Evolutionary conservation across 2,329 filamentous ascomycete genomes (phyloP), one percentile per base, ranked within the genome.

Genomic region (Ophidiomyces ophidiicola): DNA sequence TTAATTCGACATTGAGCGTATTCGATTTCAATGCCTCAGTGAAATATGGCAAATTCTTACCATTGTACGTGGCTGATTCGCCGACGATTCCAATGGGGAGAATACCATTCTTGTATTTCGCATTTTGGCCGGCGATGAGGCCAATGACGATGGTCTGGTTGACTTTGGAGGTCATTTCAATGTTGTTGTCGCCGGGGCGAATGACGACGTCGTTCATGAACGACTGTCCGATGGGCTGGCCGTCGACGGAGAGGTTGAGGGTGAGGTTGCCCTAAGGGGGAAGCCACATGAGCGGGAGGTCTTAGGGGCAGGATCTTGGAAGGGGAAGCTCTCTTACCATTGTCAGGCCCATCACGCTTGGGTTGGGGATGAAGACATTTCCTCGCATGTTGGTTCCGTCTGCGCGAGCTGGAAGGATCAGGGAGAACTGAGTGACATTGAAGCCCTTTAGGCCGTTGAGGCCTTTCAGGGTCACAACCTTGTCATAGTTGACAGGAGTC

Each of bases 351-450:
- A 76, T 60, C 39, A 73, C 62, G 2, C 71, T 72, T 0, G 74
- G 73, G 52, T 78, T 79, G 43, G 73, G 73, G 35, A 79, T 72
- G 44, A 54, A 61, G 32, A 73, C 68, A 24, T 42, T 64, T 48
- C 71, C 75, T 15, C 65, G 52, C 49, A 75, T 62, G 53, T 76
- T 78, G 42, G 64, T 63, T 32, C 65, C 66, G 45, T 71, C 66
- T 1, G 15, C 12, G 15, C 25, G 3, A 56, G 42, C 1, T 53
- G 41, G 21, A 53, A 58, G 51, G 41, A 68, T 55, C 47, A 75
- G 61, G 24, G 59, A 57, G 50, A 73, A 63, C 21, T 66, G 55
- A 11, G 61, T 66, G 24, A 73, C 57, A 25, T 63, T 59, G 53
- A 74, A 68, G 19, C 69, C 70, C 23, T 60, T 50, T 7, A 79